Conservation (phyloP, 768 basidiomycete species). For the Serendipita sp. region DNA sequence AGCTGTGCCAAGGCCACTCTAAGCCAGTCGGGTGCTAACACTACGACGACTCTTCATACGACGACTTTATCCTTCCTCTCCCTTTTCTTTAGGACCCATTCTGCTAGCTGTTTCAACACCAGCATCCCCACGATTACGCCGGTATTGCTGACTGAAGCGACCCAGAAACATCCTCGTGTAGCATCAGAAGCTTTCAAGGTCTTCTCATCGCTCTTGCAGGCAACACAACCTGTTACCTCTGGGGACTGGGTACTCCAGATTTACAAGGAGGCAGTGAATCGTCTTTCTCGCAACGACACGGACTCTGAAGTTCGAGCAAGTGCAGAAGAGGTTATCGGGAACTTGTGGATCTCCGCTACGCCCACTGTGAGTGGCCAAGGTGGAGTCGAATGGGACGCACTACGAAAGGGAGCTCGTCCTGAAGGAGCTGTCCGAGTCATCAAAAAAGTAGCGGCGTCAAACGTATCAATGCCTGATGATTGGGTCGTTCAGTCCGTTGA, state of each 20-base stretch:
- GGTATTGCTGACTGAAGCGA: constrained; percentile 53
- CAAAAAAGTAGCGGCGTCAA: constrained; percentile 54
- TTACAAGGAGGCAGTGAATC: constrained; percentile 54
- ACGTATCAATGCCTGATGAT: constrained; percentile 48
- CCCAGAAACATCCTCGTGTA: constrained; percentile 77
- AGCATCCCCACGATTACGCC: constrained; percentile 56
- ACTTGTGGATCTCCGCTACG: constrained; percentile 75
- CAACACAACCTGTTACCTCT: constrained; percentile 50
- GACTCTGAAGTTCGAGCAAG: constrained; percentile 77
- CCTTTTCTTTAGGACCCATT: constrained; percentile 63
- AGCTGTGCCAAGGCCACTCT: constrained; percentile 48
- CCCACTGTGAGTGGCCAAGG: constrained; percentile 48
- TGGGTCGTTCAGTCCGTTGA: constrained; percentile 75
- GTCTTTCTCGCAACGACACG: constrained; percentile 66
- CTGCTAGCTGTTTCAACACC: constrained; percentile 35
- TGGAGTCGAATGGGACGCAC: constrained; percentile 64
- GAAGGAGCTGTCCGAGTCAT: constrained; percentile 69
- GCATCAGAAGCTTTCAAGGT: constrained; percentile 77
- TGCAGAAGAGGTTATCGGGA: constrained; percentile 70
- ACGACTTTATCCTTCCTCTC: constrained; percentile 74
- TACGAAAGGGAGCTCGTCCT: constrained; percentile 52
- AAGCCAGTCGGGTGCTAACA: constrained; percentile 50
- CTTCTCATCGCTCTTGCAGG: constrained; percentile 65
- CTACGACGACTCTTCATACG: constrained; percentile 67
- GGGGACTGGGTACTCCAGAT: constrained; percentile 54